Base-by-base conservation (phyloP, 2,329 filamentous ascomycete genomes). In the Fusarium proliferatum region DNA sequence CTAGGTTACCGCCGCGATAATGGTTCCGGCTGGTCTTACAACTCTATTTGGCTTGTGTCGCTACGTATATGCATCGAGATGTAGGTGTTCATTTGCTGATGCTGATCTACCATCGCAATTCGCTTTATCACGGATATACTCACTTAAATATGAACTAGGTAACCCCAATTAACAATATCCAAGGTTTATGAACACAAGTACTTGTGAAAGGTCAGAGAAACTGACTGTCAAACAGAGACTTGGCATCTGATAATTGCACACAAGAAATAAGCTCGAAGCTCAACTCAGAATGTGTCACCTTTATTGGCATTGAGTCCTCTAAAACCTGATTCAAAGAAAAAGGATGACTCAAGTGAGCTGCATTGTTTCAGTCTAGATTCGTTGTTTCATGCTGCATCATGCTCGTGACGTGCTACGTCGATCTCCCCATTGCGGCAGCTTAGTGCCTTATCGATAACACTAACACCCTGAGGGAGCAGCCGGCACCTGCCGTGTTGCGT, bases 401-500 rank as follows among this genome's bases (percentile, higher is more conserved):
- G 43, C 46, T 49, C 46, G 48, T 70, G 60, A 51, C 52, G 64
- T 64, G 65, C 59, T 60, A 21, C 17, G 67, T 48, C 55, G 67
- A 71, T 71, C 68, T 67, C 69, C 53, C 48, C 38, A 15, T 67
- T 70, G 42, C 61, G 48, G 67, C 39, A 28, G 34, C 69, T 49
- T 19, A 28, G 28, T 34, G 23, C 21, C 48, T 70, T 70, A 70
- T 70, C 67, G 67, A 70, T 71, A 77, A 67, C 43, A 30, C 45
- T 19, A 42, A 45, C 58, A 42, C 51, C 46, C 74, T 72, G 61
- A 66, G 64, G 64, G 53, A 65, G 53, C 64, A 52, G 55, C 30
- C 71, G 74, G 67, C 67, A 69, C 74, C 66, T 77, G 63, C 75
- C 73, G 69, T 59, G 49, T 48, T 51, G 33, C 43, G 16, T 59